A percentile compares a stretch with the other conserved stretches of the same genome.
Conservation (phyloP, 2,329 filamentous ascomycete species). For the Penicillium sp. region DNA sequence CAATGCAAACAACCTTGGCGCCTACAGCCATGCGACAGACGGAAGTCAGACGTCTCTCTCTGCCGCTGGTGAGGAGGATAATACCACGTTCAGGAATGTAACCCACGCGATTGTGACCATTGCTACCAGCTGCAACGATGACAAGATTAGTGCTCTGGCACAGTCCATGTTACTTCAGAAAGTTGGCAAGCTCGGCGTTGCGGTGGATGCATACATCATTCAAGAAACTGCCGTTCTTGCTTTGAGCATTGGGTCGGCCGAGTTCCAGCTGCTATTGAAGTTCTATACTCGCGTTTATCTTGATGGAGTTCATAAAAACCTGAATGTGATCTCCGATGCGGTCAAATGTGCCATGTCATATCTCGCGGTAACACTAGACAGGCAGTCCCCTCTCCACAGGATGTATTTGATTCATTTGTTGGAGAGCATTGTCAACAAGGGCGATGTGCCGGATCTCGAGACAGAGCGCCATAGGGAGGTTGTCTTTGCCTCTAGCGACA, state of each 20-base stretch:
- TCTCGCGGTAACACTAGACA: conserved; percentile 70
- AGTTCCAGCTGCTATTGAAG: conserved; percentile 85
- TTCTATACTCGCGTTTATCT: conserved; percentile 77
- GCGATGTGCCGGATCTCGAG: conserved; percentile 77
- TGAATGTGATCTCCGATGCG: conserved; percentile 70
- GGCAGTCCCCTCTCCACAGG: conserved; percentile 74
- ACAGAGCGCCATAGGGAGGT: conserved; percentile 77
- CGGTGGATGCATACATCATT: conserved; percentile 84
- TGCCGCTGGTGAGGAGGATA: conserved; percentile 76
- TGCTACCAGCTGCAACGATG: conserved; percentile 77
- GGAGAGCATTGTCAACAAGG: conserved; percentile 86
- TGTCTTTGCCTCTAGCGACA: conserved; percentile 82
- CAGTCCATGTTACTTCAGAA: conserved; percentile 98
- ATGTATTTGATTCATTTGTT: conserved; percentile 84
- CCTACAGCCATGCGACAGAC: conserved; percentile 37
- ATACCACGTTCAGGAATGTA: conserved; percentile 80
- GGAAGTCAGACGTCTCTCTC: conserved; percentile 70
- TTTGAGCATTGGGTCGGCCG: conserved; percentile 74
- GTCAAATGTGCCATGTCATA: conserved; percentile 80
- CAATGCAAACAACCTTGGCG: conserved; percentile 53
- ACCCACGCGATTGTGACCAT: conserved; percentile 95
- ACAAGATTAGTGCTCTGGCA: conserved; percentile 89
- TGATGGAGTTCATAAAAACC: conserved; percentile 71
- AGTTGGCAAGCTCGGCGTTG: conserved; percentile 77
- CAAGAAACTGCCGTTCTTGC: conserved; percentile 79